Percentiles rank a stretch among this genome's conserved stretches.
Evolutionary conservation across 371 early-diverging fungal species (phyloP).

Genomic region (Mucor lusitanicus): DNA sequence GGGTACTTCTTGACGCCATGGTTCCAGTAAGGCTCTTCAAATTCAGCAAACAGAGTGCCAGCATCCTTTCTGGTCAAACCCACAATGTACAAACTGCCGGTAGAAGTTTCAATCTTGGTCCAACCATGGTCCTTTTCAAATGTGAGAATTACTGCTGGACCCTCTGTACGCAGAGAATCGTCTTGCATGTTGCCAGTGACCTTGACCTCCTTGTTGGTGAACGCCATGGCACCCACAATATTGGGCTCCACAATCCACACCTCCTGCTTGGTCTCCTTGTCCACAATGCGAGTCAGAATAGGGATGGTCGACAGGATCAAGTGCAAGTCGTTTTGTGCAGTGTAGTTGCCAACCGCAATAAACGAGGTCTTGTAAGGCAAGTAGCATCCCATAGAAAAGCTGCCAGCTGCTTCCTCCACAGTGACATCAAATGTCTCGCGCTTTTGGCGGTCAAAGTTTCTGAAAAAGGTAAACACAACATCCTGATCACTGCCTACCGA

Average conservation of each 20-base stretch:
- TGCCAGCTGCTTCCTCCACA: conserved; percentile 24
- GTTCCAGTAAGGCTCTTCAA: conserved; percentile 59
- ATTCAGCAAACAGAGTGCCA: conserved; percentile 58
- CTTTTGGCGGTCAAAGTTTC: conserved; percentile 66
- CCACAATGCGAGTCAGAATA: conserved; percentile 55
- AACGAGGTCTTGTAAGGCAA: conserved; percentile 69
- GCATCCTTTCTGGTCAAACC: conserved; percentile 47
- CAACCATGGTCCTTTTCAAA: conserved; percentile 56
- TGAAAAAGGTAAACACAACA: conserved; percentile 65
- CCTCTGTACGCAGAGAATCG: conserved; percentile 32
- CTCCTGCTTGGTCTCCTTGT: conserved; percentile 42
- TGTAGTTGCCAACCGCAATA: conserved; percentile 70
- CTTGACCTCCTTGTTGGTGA: conserved; percentile 51
- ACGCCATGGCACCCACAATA: conserved; percentile 58
- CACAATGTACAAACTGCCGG: conserved; percentile 46
- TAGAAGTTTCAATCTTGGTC: conserved; percentile 39
- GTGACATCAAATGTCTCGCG: conserved; percentile 51
- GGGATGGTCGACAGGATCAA: conserved; percentile 67
- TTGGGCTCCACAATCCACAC: conserved; percentile 73
- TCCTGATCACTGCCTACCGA: conserved; percentile 31
- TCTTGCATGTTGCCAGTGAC: conserved; percentile 48
- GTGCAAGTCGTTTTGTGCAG: conserved; percentile 52
- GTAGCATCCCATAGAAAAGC: conserved; percentile 44
- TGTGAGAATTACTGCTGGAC: conserved; percentile 42
- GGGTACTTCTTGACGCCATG: conserved; percentile 29